Percentiles rank a stretch among this genome's conserved stretches.
Evolutionary conservation across 306 rosid genomes (phyloP).

Genomic region (Senna siamea): DNA sequence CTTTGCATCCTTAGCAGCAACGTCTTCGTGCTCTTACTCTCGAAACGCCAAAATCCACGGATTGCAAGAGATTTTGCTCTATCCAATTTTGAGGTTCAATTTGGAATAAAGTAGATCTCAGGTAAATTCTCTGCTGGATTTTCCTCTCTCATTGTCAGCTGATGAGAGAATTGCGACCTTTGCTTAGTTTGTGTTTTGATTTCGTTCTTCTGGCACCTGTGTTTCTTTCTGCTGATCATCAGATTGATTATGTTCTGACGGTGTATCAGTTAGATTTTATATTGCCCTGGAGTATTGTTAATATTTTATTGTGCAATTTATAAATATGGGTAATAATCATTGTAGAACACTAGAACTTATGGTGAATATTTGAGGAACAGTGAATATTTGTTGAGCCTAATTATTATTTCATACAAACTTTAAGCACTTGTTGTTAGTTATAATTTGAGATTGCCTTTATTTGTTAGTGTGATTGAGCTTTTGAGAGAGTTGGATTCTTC

Average conservation of each 20-base stretch:
- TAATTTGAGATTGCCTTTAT: conserved; percentile 18
- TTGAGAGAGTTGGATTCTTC: not conserved
- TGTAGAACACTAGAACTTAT: conserved; percentile 6
- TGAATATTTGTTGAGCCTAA: too few relatives aligned
- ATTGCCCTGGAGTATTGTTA: conserved; percentile 20
- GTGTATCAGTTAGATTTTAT: not conserved
- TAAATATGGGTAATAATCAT: not conserved
- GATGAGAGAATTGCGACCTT: not conserved
- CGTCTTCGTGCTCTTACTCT: not conserved
- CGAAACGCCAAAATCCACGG: not conserved
- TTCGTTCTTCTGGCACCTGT: not conserved
- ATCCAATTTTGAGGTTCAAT: not conserved
- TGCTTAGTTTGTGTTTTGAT: not conserved
- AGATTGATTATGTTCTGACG: not conserved
- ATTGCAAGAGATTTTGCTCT: not conserved
- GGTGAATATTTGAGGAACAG: conserved; percentile 2
- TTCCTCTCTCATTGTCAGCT: not conserved
- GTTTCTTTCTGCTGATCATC: conserved; percentile 2
- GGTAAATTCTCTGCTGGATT: conserved; percentile 8
- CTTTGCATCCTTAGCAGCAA: not conserved
- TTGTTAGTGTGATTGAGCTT: conserved; percentile 1
- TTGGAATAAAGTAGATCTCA: not conserved
- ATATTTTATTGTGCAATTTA: conserved; percentile 9
- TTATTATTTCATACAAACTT: not conserved
- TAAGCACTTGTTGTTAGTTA: not conserved